Evolutionary conservation across 192 early-diverging fungal genomes (phyloP), one percentile per base, ranked within the genome.

Genomic region (Mortierella hygrophila): DNA sequence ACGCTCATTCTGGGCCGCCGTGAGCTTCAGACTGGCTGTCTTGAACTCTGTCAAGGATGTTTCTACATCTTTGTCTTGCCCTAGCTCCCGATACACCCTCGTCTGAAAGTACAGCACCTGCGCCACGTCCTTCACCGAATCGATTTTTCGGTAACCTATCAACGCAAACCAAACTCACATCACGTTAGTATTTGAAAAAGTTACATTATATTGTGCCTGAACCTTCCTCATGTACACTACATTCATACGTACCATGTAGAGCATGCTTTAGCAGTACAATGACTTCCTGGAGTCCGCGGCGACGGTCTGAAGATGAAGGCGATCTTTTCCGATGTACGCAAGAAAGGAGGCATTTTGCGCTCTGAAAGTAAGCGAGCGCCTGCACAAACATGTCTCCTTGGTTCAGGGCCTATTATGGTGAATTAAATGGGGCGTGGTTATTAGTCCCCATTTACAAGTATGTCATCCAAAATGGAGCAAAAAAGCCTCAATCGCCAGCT

Each of bases 101-200:
- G 74, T 72, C 37, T 69, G 70, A 60, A 83, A 83, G 49, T 83
- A 83, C 7, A 83, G 52, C 13, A 83, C 82, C 41, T 83, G 82
- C 9, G 29, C 72, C 8, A 75, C 40, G n/a, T 83, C 82, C 42
- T 60, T 78, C 15, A 78, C 8, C 7, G 82, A 78, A n/a, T 83
- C 77, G 16, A 83, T 55, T 32, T 37, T 7, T 41, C 69, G 13
- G 23, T 75, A 83, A 10, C 73, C 82, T 83, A 47, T 44, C 3
- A n/a, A 37, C 4, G 55, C 11, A 46, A 46, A 35, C 26, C n/a
- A n/a, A 23, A 32, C 57, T 40, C 35, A 41, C 4, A 18, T 40
- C 35, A 41, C 4, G 29, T 55, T 46, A 71, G 38, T 10, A 8
- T 20, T 16, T 52, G 20, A 18, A 18, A 2, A 52, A 21, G 4